Evolutionary conservation across 352 stramenopile genomes (phyloP), one percentile per base, ranked within the genome.

Genomic region (Globisporangium solare): DNA sequence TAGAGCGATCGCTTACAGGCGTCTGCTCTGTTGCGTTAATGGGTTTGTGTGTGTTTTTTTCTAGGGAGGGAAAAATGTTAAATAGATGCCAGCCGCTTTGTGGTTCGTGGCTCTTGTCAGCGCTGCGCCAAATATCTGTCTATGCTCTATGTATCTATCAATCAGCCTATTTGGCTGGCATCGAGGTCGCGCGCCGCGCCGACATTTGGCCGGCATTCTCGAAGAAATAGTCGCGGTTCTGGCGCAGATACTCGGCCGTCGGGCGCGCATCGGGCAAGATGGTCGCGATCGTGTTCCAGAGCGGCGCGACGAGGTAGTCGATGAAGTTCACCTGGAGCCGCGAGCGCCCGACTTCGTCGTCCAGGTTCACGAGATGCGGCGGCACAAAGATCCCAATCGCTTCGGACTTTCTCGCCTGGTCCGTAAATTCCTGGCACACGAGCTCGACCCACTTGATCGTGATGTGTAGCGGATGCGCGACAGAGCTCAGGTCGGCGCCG

Each of bases 281-380:
- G 41, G 63, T 50, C 11, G 67, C 67, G 48, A 92, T 82, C 2
- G 78, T 52, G 37, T 73, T 80, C 82, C 82, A 92, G 21, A 92
- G 59, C 46, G 82, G 82, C 15, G 76, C 67, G 35, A 92, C 82
- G 46, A 92, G 72, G 64, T 92, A 92, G 64, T 92, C 80, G 63
- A 92, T 88, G 51, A 92, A 92, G 66, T 92, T 92, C 56, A 92
- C 80, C 54, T 92, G 79, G 37, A 92, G 58, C 5, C 78, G 77
- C 41, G 63, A 84, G 22, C 78, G 77, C 24, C 70, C 76, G 2
- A 60, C 67, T 53, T 89, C 76, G 32, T 89, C 74, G n/a, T 92
- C 71, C 54, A 92, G 54, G 37, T 89, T 87, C 51, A 84, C 63
- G 27, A 95, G 85, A 56, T 94, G 83, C 11, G 81, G 83, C 11